Percentiles rank a stretch among this genome's conserved stretches.
Evolutionary conservation across 148 eudicot species (phyloP).

Genomic region (Pharnaceum exiguum): DNA sequence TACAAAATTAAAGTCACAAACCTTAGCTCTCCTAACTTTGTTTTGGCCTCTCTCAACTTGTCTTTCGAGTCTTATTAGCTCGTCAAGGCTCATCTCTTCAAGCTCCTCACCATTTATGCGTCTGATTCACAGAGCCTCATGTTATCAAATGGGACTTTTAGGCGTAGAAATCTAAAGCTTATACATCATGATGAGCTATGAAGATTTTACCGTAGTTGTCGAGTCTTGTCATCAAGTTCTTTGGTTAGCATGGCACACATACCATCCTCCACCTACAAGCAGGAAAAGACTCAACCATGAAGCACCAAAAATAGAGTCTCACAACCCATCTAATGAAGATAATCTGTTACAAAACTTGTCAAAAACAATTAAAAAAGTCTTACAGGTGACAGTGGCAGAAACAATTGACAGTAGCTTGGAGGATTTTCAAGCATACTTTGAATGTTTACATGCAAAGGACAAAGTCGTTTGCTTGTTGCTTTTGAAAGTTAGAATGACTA

Average conservation of each 20-base stretch:
- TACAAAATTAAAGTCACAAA: neutral
- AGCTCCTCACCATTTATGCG: slow-evolving; percentile 21
- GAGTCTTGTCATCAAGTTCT: slow-evolving; percentile 26
- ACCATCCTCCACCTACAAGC: slow-evolving; percentile 15
- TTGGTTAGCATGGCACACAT: slow-evolving; percentile 20
- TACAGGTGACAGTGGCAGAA: too few relatives aligned
- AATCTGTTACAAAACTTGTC: too few relatives aligned
- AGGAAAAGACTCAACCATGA: neutral
- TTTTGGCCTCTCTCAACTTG: slow-evolving; percentile 26
- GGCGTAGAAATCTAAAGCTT: neutral
- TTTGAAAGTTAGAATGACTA: too few relatives aligned
- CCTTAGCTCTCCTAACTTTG: slow-evolving; percentile 28
- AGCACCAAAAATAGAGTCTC: too few relatives aligned
- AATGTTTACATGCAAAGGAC: too few relatives aligned
- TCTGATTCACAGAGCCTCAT: slow-evolving; percentile 8
- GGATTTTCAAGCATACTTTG: too few relatives aligned
- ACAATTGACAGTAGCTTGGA: too few relatives aligned
- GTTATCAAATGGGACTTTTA: neutral
- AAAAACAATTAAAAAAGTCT: too few relatives aligned
- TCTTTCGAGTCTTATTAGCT: slow-evolving; percentile 29
- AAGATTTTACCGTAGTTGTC: slow-evolving; percentile 22
- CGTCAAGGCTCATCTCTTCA: slow-evolving; percentile 23
- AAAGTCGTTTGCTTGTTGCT: too few relatives aligned
- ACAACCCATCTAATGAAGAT: too few relatives aligned
- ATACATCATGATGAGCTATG: neutral